A percentile compares a stretch with the other conserved stretches of the same genome.
These are phyloP conservation scores for Juglanconis sp. DNA, from an alignment of 2,329 filamentous ascomycete genomes.

Conservation along the genomic window DNA sequence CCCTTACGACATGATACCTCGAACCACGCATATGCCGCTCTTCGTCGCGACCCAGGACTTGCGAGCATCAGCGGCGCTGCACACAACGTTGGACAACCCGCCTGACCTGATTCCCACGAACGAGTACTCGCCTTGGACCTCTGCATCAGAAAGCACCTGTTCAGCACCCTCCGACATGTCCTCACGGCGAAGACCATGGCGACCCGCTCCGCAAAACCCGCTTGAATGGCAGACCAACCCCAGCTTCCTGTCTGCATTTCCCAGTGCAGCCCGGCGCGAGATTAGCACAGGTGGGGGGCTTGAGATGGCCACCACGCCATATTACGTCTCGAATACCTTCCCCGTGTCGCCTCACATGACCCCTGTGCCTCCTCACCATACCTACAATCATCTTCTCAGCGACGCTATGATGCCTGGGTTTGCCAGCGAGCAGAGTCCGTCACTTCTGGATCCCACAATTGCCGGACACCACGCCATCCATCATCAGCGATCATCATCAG, in stretches of 20 bases:
- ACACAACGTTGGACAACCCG: slow-evolving; percentile 21
- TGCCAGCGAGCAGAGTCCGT: slow-evolving; percentile 32
- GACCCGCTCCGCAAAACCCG: slow-evolving; percentile 25
- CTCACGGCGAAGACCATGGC: slow-evolving; percentile 22
- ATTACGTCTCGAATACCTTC: slow-evolving; percentile 27
- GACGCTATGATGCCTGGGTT: slow-evolving; percentile 35
- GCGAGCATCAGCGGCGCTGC: slow-evolving; percentile 20
- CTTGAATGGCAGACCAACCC: slow-evolving; percentile 29
- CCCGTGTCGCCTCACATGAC: slow-evolving; percentile 26
- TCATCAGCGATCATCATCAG: slow-evolving; percentile 38
- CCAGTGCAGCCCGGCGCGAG: slow-evolving; percentile 16
- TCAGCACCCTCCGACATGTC: slow-evolving; percentile 44
- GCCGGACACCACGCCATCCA: slow-evolving; percentile 25
- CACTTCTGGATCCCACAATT: slow-evolving; percentile 14
- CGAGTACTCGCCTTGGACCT: slow-evolving; percentile 41
- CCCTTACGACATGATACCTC: slow-evolving; percentile 2
- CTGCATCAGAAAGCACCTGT: slow-evolving; percentile 45
- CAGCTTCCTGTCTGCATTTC: slow-evolving; percentile 27
- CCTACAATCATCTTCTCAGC: slow-evolving; percentile 34
- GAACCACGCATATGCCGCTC: slow-evolving; percentile 1
- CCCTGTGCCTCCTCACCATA: slow-evolving; percentile 28
- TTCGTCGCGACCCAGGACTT: slow-evolving; percentile 24
- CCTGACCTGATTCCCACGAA: slow-evolving; percentile 26
- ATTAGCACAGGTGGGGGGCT: slow-evolving; percentile 21
- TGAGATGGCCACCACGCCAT: slow-evolving; percentile 25